Conservation (phyloP, 176 grass and related monocot species). For the Oryza longistaminata region DNA sequence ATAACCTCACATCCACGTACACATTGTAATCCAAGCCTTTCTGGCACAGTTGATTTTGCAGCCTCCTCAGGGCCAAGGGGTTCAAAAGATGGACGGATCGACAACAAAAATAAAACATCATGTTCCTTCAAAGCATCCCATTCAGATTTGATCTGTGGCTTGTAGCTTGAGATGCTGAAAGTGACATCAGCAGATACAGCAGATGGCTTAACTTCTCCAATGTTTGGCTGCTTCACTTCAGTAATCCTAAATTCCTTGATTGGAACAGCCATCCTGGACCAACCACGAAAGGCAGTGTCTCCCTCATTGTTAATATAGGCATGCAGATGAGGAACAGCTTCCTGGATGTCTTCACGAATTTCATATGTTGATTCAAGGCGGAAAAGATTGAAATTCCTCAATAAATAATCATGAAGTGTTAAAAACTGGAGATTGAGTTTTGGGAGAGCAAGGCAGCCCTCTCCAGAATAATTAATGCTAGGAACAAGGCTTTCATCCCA, state of each 20-base stretch:
- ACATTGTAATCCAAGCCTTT: constrained; percentile 91
- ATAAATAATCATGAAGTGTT: constrained; percentile 95
- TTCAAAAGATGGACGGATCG: constrained; percentile 91
- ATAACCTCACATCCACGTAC: constrained; percentile 97
- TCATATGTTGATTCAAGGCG: constrained; percentile 99
- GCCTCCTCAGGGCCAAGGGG: constrained; percentile 87
- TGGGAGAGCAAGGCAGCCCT: constrained; percentile 96
- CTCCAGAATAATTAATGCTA: constrained; percentile 99
- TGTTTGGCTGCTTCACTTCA: constrained; percentile 92
- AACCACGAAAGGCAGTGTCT: constrained; percentile 89
- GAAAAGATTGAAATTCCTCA: constrained; percentile 98
- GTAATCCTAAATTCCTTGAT: constrained; percentile 85
- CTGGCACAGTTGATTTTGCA: constrained; percentile 87
- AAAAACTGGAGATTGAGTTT: constrained; percentile 99
- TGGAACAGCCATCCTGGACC: constrained; percentile 99
- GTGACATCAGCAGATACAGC: constrained; percentile 83
- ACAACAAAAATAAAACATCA: constrained; percentile 93
- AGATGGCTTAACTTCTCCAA: constrained; percentile 95
- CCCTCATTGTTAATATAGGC: constrained; percentile 96
- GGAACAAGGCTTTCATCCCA: constrained; percentile 99
- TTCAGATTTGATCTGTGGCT: constrained; percentile 85
- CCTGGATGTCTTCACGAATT: constrained; percentile 98
- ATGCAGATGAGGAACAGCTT: constrained; percentile 94
- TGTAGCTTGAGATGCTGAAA: constrained; percentile 86
- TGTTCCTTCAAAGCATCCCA: constrained; percentile 95